Evolutionary conservation across 2,329 filamentous ascomycete genomes (phyloP).

Genomic region (Ceratocystis papillata): DNA sequence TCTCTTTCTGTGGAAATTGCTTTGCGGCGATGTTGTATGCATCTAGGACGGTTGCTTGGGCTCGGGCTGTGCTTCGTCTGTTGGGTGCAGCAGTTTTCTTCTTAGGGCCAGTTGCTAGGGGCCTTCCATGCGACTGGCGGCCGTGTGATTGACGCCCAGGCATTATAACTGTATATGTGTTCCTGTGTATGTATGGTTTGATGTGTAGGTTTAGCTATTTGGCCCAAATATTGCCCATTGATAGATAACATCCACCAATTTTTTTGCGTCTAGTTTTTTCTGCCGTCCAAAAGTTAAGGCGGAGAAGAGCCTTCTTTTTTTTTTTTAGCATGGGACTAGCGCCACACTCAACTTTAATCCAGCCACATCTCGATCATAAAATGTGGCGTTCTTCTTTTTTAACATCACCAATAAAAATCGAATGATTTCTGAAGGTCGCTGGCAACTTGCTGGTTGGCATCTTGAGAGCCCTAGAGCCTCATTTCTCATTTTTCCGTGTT

Average conservation of each 20-base stretch:
- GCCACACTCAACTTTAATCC: conserved; percentile 8
- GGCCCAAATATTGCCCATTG: conserved; percentile 9
- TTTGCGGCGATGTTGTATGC: conserved; percentile 49
- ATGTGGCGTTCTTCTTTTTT: conserved; percentile 16
- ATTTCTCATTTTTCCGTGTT: not conserved
- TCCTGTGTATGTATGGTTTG: conserved; percentile 10
- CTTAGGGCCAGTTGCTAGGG: conserved; percentile 30
- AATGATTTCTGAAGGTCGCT: conserved; percentile 17
- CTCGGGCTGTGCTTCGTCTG: conserved; percentile 41
- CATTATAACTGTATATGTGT: conserved; percentile 34
- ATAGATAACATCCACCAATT: not conserved
- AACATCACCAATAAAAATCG: conserved; percentile 20
- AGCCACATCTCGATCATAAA: not conserved
- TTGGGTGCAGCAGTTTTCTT: conserved; percentile 22
- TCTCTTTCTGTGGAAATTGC: conserved; percentile 40
- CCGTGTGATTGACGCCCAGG: conserved; percentile 50
- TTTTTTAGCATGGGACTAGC: conserved; percentile 22
- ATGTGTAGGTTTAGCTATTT: not conserved
- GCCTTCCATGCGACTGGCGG: conserved; percentile 37
- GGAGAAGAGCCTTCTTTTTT: conserved; percentile 24
- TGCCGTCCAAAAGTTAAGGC: conserved; percentile 24
- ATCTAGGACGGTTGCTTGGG: conserved; percentile 43
- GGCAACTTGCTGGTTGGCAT: not conserved
- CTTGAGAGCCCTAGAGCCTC: not conserved
- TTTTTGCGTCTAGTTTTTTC: conserved; percentile 25